Percentiles rank a stretch among this genome's conserved stretches.
phyloP scores from a whole-genome alignment of 495 filamentous ascomycete species.

The Neurospora tetrasperma region DNA sequence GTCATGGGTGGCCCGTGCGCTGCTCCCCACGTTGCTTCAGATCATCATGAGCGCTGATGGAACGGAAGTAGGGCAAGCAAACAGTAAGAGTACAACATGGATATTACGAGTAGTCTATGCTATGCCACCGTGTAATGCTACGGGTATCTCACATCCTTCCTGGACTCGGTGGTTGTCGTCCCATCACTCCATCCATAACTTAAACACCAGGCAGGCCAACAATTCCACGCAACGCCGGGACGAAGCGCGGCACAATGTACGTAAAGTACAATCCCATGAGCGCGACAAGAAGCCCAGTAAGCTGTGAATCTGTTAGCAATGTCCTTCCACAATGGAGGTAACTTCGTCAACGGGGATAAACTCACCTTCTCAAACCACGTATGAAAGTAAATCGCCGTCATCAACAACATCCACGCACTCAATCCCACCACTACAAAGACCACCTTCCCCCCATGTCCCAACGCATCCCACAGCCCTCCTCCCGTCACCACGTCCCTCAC shows the following conservation, averaged over 20 bases:
- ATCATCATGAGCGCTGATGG: background rate
- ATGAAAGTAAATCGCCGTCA: constrained; percentile 97
- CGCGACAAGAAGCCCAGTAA: constrained; percentile 65
- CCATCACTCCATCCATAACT: background rate
- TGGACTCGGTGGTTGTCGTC: background rate
- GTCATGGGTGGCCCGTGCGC: constrained; percentile 23
- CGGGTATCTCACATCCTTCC: background rate
- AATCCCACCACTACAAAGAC: constrained; percentile 47
- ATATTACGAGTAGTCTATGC: background rate
- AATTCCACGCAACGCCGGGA: constrained; percentile 51
- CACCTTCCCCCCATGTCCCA: constrained; percentile 35
- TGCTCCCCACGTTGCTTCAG: background rate
- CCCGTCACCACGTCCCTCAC: constrained; percentile 18
- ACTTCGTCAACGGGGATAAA: no score
- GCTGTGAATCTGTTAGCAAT: constrained; percentile 27
- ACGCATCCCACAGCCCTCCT: constrained; percentile 15
- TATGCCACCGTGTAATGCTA: background rate
- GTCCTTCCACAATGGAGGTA: background rate
- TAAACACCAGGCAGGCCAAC: constrained; percentile 67
- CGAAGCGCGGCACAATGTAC: constrained; percentile 64
- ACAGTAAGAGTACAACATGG: background rate
- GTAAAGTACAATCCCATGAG: constrained; percentile 56
- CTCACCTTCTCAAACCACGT: constrained; percentile 93
- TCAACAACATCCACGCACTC: constrained; percentile 89
- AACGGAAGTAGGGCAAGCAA: background rate